phyloP scores from a whole-genome alignment of 225 moss, liverwort and hornwort genomes.

The Physcomitrellopsis africana region DNA sequence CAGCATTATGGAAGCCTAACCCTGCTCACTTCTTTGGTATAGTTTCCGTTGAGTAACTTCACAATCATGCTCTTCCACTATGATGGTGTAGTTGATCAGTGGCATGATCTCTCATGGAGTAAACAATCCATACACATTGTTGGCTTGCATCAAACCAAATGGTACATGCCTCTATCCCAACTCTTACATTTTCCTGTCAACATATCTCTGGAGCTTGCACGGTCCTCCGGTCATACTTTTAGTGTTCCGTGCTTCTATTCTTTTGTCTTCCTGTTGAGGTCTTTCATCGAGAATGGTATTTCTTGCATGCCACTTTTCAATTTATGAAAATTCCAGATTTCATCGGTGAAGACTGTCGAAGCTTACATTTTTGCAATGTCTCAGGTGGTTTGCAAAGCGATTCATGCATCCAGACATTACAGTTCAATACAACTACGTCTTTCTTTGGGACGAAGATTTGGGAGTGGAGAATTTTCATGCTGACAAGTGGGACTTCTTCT shows the following conservation, averaged over 20 bases:
- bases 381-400: slow-evolving; percentile 74
- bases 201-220: too few relatives aligned
- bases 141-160: slow-evolving; percentile 34
- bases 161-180: slow-evolving; percentile 2
- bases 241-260: too few relatives aligned
- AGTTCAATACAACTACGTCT: slow-evolving; percentile 58
- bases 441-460: slow-evolving; percentile 70
- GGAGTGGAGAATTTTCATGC: slow-evolving; percentile 62
- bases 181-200: neutral
- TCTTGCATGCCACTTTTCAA: too few relatives aligned
- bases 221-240: too few relatives aligned
- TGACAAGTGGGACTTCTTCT: slow-evolving; percentile 36
- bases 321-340: too few relatives aligned
- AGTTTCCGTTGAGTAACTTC: slow-evolving; percentile 32
- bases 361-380: slow-evolving; percentile 3
- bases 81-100: slow-evolving; percentile 32
- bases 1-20: neutral
- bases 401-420: slow-evolving; percentile 67
- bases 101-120: slow-evolving; percentile 32
- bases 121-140: slow-evolving; percentile 27
- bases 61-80: slow-evolving; percentile 35
- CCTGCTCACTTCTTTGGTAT: neutral
- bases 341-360: too few relatives aligned
- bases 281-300: too few relatives aligned
- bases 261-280: too few relatives aligned